Conservation (phyloP, 23 red algal species). For the Gracilaria domingensis region DNA sequence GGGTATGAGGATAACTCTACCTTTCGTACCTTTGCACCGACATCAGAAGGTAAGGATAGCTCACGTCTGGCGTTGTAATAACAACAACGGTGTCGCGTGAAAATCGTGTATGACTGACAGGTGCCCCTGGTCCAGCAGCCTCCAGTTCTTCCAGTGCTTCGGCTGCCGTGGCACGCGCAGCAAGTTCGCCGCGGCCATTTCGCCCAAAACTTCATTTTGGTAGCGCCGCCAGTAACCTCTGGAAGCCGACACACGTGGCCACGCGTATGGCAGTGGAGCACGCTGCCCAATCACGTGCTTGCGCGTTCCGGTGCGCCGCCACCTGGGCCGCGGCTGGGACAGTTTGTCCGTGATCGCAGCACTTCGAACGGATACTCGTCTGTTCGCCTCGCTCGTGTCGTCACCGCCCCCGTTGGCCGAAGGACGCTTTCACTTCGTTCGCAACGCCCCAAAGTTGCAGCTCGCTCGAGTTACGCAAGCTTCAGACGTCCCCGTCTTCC, state of each 20-base stretch:
- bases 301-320: not conserved
- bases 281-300: constrained; percentile 29
- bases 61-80: no score
- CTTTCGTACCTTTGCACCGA: no score
- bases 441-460: constrained; percentile 14
- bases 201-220: constrained; percentile 2
- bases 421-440: constrained; percentile 36
- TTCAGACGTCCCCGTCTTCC: constrained; percentile 24
- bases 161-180: not conserved
- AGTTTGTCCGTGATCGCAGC: constrained; percentile 37
- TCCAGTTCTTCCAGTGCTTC: no score
- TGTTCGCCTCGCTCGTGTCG: constrained; percentile 1
- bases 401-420: constrained; percentile 6
- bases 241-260: not conserved
- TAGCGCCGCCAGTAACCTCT: not conserved
- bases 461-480: constrained; percentile 42
- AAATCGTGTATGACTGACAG: not conserved
- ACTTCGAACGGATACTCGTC: constrained; percentile 35
- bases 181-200: not conserved
- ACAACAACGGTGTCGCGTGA: constrained; percentile 39
- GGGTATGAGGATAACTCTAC: no score
- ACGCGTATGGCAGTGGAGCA: not conserved
- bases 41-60: no score
- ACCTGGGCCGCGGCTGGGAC: not conserved
- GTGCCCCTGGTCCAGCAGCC: not conserved